phyloP scores from a whole-genome alignment of 805 yeast species.

The Jamesozyma jinghongensis region DNA sequence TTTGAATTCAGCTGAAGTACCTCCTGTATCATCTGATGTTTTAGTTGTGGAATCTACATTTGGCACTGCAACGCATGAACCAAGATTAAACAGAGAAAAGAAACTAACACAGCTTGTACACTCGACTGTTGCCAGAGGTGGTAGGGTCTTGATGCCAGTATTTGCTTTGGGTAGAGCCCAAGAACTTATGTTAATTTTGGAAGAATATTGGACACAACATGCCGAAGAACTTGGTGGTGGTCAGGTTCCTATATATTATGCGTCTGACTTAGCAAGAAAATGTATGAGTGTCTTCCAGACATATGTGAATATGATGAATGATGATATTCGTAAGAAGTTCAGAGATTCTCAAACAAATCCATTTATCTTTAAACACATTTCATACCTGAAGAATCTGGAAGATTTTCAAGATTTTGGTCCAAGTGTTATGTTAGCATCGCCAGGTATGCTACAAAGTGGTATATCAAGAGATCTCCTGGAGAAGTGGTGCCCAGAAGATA shows the following conservation, averaged over 20 bases:
- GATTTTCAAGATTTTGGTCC: constrained; percentile 90
- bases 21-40: constrained; percentile 77
- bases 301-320: constrained; percentile 96
- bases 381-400: constrained; percentile 70
- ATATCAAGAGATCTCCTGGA: constrained; percentile 85
- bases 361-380: constrained; percentile 78
- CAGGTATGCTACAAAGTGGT: constrained; percentile 98
- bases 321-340: constrained; percentile 64
- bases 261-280: constrained; percentile 85
- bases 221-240: constrained; percentile 57
- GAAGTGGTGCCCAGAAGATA: constrained; percentile 95
- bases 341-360: constrained; percentile 80
- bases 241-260: constrained; percentile 75
- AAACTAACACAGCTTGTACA: constrained; percentile 77
- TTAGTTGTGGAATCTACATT: constrained; percentile 92
- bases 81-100: constrained; percentile 74
- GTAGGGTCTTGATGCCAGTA: constrained; percentile 85
- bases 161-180: constrained; percentile 97
- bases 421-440: constrained; percentile 91
- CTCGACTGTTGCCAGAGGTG: constrained; percentile 76
- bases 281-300: constrained; percentile 98
- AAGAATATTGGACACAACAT: constrained; percentile 88
- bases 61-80: constrained; percentile 96
- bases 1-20: constrained; percentile 89
- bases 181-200: constrained; percentile 78